Evolutionary conservation across 2,329 filamentous ascomycete genomes (phyloP), one percentile per base, ranked within the genome.

Genomic region (Monilinia polystroma): DNA sequence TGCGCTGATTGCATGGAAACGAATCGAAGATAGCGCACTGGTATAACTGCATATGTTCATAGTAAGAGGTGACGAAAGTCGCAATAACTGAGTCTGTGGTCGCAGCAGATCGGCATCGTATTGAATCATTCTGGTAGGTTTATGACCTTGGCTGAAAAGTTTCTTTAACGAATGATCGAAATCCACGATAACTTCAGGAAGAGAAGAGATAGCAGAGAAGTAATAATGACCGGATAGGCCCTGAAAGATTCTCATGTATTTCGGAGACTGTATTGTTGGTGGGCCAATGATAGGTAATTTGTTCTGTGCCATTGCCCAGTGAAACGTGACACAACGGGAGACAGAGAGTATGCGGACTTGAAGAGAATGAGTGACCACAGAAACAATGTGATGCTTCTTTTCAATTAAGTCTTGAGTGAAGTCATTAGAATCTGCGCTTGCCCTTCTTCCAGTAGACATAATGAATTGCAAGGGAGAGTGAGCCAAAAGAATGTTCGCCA

Each of bases 111-210:
- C 53, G 29, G 49, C 63, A 56, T 49, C 32, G 53, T 49, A 64
- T 38, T 58, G 52, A 51, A 58, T 58, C 52, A 58, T 47, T 64
- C 45, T 58, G 53, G 26, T 56, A 58, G 53, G 26, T 64, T 47
- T 32, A 64, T 58, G 52, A 49, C 63, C 63, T 64, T 64, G 63
- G 53, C 63, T 47, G 43, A 41, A 53, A 51, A 38, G 29, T 49
- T 49, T 49, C 43, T 51, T 16, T n/a, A 64, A 58, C 63, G 32
- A 58, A 58, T 64, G 63, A 64, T 51, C n/a, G 52, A 51, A 64
- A 58, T 58, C 53, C 63, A 64, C 63, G 63, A 64, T 49, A 58
- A 49, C 63, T 35, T 49, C 16, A 49, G 14, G 38, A 55, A 58
- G 41, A 64, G 32, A 59, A 47, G 53, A 43, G 43, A 49, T n/a